These are phyloP conservation scores for Hanseniaspora uvarum DNA, from an alignment of 1,139 yeast species.

Conservation along the genomic window DNA sequence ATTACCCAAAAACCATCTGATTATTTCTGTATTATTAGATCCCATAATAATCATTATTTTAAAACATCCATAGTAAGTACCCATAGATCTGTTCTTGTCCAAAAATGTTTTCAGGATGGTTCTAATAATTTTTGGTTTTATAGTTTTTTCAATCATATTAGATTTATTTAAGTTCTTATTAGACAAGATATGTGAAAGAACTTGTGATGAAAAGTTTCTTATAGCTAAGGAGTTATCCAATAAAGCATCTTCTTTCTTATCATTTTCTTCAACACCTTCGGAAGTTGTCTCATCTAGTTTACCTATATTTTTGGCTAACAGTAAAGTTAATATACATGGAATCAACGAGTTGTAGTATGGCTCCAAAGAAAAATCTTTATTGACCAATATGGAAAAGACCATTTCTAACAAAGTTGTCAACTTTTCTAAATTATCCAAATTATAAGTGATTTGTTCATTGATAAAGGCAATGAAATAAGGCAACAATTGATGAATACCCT, in stretches of 20 bases:
- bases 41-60: slow-evolving; percentile 79
- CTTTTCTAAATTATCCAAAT: slow-evolving; percentile 60
- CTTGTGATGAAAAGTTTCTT: slow-evolving; percentile 79
- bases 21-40: slow-evolving; percentile 48
- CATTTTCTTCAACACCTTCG: slow-evolving; percentile 27
- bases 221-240: slow-evolving; percentile 46
- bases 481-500: slow-evolving; percentile 91
- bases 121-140: slow-evolving; percentile 88
- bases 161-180: slow-evolving; percentile 39
- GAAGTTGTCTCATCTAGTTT: slow-evolving; percentile 28
- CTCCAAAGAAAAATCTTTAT: slow-evolving; percentile 78
- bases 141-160: slow-evolving; percentile 78
- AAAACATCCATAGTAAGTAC: slow-evolving; percentile 88
- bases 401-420: slow-evolving; percentile 86
- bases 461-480: slow-evolving; percentile 95
- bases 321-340: slow-evolving; percentile 85
- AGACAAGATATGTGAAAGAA: slow-evolving; percentile 60
- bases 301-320: slow-evolving; percentile 85
- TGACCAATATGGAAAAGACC: slow-evolving; percentile 71
- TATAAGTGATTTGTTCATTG: slow-evolving; percentile 89
- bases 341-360: slow-evolving; percentile 94
- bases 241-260: slow-evolving; percentile 17
- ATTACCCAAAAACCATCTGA: slow-evolving; percentile 78
- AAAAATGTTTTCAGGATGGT: slow-evolving; percentile 83
- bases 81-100: slow-evolving; percentile 63